Base-by-base conservation (phyloP, 345 rosid species). In the Ceriops zippeliana region DNA sequence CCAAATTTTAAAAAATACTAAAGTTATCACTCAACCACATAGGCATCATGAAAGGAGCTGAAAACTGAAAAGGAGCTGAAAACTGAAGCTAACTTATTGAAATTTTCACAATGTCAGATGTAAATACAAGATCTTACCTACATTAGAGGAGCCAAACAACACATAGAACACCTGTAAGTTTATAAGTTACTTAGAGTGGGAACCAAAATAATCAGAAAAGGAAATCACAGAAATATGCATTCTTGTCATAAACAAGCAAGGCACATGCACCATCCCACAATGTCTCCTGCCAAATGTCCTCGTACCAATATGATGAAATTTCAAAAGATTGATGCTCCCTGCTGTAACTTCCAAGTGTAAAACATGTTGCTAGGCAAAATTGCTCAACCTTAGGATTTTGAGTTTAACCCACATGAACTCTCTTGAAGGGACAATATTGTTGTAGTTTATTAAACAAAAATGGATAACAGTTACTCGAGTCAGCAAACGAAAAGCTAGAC, bases 151-250 rank as follows among this genome's bases (percentile, higher is more conserved):
- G 67, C 87, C 91, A 72, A 85, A 80, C 77, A 87, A 73, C 35
- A 87, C 34, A 78, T 87, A 87, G 72, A 87, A 83, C 65, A 87
- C 91, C 91, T 87, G 91, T 31, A 66, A 80, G 67, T 68, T 11
- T 46, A 47, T 13, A 38, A 4, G 20, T 32, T 32, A 24, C 53
- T 16, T 1, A 37, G 30, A 30, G 9, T 38, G 30, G 61, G 31
- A 42, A 7, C 13, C 16, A 42, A 42, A 42, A 13, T 42, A 42
- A 11, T 42, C 16, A 15, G 49, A 11, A 13, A 42, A 42, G 49
- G 49, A 42, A 42, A 13, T 42, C 16, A 15, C 49, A 13, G 17
- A 42, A 42, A 42, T 42, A 42, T 42, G 17, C 49, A 42, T 42
- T 42, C 49, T 38, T 54, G 30, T 20, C 24, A 8, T 54, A 54